Conservation (phyloP, 352 stramenopile genomes). For the Detonula confervacea region DNA sequence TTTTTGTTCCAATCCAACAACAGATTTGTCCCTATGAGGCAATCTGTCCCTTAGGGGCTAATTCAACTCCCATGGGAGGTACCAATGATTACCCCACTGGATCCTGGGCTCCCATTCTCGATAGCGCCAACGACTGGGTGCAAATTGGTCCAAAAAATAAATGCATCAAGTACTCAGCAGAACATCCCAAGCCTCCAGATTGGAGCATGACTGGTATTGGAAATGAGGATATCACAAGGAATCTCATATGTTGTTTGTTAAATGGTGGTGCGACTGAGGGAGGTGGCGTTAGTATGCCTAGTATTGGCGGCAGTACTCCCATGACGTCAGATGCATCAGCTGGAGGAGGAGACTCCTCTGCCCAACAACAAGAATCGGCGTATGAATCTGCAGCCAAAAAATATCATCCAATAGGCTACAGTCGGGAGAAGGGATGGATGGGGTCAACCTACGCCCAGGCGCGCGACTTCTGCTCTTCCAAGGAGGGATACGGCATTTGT, state of each 20-base stretch:
- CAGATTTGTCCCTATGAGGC: constrained; percentile 27
- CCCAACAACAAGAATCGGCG: not conserved
- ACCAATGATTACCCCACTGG: not conserved
- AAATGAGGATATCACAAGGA: not conserved
- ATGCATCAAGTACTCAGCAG: not conserved
- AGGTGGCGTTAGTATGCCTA: too few relatives aligned
- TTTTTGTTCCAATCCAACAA: too few relatives aligned
- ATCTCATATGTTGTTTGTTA: not conserved
- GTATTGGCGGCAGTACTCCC: too few relatives aligned
- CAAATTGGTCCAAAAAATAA: not conserved
- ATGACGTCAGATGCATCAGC: not conserved
- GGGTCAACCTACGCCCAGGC: not conserved
- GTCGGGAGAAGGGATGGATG: not conserved
- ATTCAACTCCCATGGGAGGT: not conserved
- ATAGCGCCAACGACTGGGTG: constrained; percentile 1
- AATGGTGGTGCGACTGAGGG: not conserved
- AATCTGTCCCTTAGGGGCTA: constrained; percentile 1
- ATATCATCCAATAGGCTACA: not conserved
- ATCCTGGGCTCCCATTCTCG: not conserved
- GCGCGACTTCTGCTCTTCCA: not conserved
- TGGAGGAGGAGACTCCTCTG: not conserved
- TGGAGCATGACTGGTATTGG: not conserved
- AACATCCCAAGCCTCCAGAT: not conserved
- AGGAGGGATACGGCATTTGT: not conserved
- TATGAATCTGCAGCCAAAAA: not conserved